Evolutionary conservation across 306 rosid genomes (phyloP).

Genomic region (Vigna hirtella): DNA sequence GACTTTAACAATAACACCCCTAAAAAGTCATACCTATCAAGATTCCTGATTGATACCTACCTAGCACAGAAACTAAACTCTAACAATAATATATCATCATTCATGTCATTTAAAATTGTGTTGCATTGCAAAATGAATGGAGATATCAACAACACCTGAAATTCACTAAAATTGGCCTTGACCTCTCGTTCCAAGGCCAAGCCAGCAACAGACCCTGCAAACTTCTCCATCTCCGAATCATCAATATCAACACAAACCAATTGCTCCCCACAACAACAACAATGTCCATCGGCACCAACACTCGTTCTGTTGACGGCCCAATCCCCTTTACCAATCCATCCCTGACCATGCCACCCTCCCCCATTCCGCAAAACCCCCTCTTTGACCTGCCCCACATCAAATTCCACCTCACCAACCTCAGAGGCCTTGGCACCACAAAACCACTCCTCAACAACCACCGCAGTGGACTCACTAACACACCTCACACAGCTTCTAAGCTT

Average conservation of each 20-base stretch:
- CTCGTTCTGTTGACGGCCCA: slow-evolving; percentile 63
- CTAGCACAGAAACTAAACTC: neutral
- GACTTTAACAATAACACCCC: too few species aligned
- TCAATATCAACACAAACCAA: slow-evolving; percentile 82
- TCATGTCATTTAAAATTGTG: slow-evolving; percentile 12
- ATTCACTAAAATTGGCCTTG: slow-evolving; percentile 69
- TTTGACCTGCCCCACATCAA: slow-evolving; percentile 50
- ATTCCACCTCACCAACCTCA: slow-evolving; percentile 55
- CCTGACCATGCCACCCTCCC: slow-evolving; percentile 96
- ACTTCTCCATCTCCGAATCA: slow-evolving; percentile 68
- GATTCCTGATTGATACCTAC: neutral
- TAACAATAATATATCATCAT: neutral
- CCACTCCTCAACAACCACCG: slow-evolving; percentile 72
- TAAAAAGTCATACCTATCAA: too few species aligned
- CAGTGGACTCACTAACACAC: slow-evolving; percentile 66
- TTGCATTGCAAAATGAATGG: neutral
- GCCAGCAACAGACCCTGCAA: slow-evolving; percentile 69
- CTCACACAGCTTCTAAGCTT: slow-evolving; percentile 70
- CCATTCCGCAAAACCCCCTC: slow-evolving; percentile 68
- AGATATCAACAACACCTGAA: slow-evolving; percentile 63
- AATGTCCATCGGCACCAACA: slow-evolving; percentile 56
- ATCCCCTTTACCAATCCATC: slow-evolving; percentile 88
- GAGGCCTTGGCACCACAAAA: slow-evolving; percentile 59
- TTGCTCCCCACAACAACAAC: slow-evolving; percentile 66
- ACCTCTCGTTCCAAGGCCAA: slow-evolving; percentile 83